Evolutionary conservation across 768 basidiomycete species (phyloP), one percentile per base, ranked within the genome.

Genomic region (Leccinum arenicola): DNA sequence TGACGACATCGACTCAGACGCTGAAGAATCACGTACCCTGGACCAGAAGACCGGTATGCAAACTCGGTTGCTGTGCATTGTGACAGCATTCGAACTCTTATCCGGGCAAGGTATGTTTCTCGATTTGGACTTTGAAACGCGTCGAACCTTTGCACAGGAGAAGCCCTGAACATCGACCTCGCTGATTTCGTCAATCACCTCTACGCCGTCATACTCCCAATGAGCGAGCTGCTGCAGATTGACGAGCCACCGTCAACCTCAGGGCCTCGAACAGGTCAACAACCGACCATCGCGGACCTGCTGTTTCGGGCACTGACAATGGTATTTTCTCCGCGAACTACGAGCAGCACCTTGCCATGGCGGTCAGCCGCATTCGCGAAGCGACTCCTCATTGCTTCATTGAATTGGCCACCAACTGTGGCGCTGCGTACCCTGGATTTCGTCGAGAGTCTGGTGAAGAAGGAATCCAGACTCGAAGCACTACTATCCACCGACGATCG

Each of bases 111-210:
- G 96, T 86, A 59, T 66, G 63, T 58, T 57, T 47, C 19, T 45
- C 11, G 58, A 19, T 48, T 49, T 40, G 31, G 17, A 57, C 61
- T 59, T 31, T 29, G 58, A 59, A 58, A 54, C 10, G 7, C 23
- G 53, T 50, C 60, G 27, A 29, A 45, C 17, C 19, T 27, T 21
- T 49, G 47, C 27, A 49, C 58, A 96, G 94, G 95, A 59, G 97
- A 99, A 77, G 93, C 96, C n/a, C 81, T 99, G 65, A 95, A 94
- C 68, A 92, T 99, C 69, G 97, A 98, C 79, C 82, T 98, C 56
- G 81, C 78, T 67, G 96, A 95, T 67, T 98, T 98, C 70, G 82
- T 93, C 71, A 82, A 86, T 54, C 82, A 84, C 25, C 82, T 99
- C 9, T 98, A 96, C 77, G 78, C 84, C 21, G 81, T 95, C 63